phyloP scores from a whole-genome alignment of 148 eudicot species.

The Oxyria digyna region DNA sequence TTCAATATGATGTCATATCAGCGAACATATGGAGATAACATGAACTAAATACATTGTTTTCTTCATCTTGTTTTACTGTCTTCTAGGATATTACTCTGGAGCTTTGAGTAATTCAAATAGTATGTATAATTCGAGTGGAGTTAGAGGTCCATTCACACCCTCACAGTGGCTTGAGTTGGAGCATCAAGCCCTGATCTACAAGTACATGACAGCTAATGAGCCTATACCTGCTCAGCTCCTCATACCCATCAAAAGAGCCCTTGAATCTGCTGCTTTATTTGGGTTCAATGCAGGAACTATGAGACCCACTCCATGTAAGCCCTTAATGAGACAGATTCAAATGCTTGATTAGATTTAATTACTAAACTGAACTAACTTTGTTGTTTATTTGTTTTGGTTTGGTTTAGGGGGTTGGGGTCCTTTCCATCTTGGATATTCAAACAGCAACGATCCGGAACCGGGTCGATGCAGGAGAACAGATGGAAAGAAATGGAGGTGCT shows the following conservation, averaged over 20 bases:
- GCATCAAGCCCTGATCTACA: conserved; percentile 82
- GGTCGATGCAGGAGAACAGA: conserved; percentile 89
- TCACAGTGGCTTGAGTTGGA: conserved; percentile 89
- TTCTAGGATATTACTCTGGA: conserved; percentile 31
- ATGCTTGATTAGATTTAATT: not conserved
- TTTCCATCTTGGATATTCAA: conserved; percentile 71
- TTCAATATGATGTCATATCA: not conserved
- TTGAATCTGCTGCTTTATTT: conserved; percentile 38
- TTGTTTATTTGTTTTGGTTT: not conserved
- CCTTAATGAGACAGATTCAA: not conserved
- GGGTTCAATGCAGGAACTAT: conserved; percentile 49
- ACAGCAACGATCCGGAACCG: conserved; percentile 76
- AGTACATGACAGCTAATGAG: conserved; percentile 62
- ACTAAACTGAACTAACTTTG: not conserved
- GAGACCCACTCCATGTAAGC: conserved; percentile 58
- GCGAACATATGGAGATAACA: too few relatives aligned
- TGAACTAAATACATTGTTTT: too few relatives aligned
- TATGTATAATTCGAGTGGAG: conserved; percentile 34
- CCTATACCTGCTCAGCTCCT: conserved; percentile 74
- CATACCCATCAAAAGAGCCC: conserved; percentile 51
- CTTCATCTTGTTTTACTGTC: not conserved
- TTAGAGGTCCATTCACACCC: conserved; percentile 65
- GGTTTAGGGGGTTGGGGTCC: conserved; percentile 59
- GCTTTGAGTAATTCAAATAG: conserved; percentile 20
- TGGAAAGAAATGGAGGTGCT: conserved; percentile 98